Evolutionary conservation across 305 asterid genomes (phyloP), one percentile per base, ranked within the genome.

Genomic region (Ilex paraguariensis): DNA sequence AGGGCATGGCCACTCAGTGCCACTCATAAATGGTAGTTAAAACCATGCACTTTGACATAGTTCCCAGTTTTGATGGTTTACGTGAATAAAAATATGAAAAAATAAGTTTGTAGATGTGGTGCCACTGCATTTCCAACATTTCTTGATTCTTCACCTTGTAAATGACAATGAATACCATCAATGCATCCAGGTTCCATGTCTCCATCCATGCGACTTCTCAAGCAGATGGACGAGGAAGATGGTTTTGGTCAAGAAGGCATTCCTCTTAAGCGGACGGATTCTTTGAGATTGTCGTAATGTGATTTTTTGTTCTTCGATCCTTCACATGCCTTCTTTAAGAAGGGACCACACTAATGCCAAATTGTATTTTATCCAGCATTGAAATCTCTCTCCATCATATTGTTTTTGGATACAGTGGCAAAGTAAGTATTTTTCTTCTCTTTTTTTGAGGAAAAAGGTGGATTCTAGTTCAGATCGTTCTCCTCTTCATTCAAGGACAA

Each of bases 241-340:
- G 81, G 82, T 72, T 87, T 73, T 67, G 78, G 71, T 48, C 71
- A 72, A 56, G 97, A 90, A 76, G 95, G 95, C 63, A 79, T 91
- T 57, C 98, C 97, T 64, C 71, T 91, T 56, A 81, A 80, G 77
- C 92, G 95, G 70, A 95, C 88, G 70, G 98, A 87, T 56, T 66
- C 91, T 30, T 72, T 21, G 53, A 85, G 95, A 83, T 77, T 81
- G 52, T 14, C 66, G 31, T 81, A 75, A 79, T 74, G 68, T 59
- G 56, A 66, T 42, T 67, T 55, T 66, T 69, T 44, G 36, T 63
- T 6, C 2, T 51, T 12, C 64, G 60, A 51, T 61, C 62, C 15
- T 57, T 67, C 62, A 56, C 67, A 60, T 54, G 67, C 72, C 39
- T 62, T 49, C 42, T 42, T 45, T 31, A 79, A 60, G 67, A 74